Conservation (phyloP, 2,329 filamentous ascomycete species). For the Knufia petricola region DNA sequence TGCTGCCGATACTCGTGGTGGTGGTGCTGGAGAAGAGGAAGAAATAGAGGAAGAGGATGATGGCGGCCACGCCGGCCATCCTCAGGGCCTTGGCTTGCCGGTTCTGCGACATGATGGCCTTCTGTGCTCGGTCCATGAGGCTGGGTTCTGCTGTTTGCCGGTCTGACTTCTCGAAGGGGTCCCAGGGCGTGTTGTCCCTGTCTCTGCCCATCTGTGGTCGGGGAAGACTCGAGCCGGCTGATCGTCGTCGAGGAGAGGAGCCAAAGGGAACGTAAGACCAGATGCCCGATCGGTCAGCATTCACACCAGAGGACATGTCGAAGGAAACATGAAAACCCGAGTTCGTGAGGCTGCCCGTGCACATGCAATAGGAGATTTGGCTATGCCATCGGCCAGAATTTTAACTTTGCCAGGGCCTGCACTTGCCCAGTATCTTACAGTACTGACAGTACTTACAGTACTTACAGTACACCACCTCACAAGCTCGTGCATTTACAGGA, state of each 20-base stretch:
- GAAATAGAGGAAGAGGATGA: constrained; percentile 50
- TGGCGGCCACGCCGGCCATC: constrained; percentile 50
- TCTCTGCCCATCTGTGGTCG: constrained; percentile 25
- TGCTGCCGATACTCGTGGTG: constrained; percentile 1
- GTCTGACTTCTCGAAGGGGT: constrained; percentile 40
- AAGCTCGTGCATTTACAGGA: too few relatives aligned
- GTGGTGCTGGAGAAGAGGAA: constrained; percentile 35
- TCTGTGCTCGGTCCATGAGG: constrained; percentile 35
- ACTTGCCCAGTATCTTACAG: not conserved
- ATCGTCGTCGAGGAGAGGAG: constrained; percentile 41
- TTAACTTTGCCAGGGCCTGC: too few relatives aligned
- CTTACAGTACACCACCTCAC: too few relatives aligned
- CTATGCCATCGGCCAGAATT: not conserved
- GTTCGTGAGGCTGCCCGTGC: constrained; percentile 25
- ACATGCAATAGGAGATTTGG: not conserved
- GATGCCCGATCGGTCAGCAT: constrained; percentile 36
- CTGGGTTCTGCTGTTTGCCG: constrained; percentile 28
- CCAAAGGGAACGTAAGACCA: constrained; percentile 45
- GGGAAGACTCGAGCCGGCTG: constrained; percentile 34
- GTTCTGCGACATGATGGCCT: constrained; percentile 51
- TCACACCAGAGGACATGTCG: constrained; percentile 32
- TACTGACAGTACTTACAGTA: not conserved
- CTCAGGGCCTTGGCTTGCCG: constrained; percentile 53
- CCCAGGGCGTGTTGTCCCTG: constrained; percentile 23
- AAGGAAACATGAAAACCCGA: constrained; percentile 28